Conservation (phyloP, 169 alveolate species). For the Eimeria brunetti region DNA sequence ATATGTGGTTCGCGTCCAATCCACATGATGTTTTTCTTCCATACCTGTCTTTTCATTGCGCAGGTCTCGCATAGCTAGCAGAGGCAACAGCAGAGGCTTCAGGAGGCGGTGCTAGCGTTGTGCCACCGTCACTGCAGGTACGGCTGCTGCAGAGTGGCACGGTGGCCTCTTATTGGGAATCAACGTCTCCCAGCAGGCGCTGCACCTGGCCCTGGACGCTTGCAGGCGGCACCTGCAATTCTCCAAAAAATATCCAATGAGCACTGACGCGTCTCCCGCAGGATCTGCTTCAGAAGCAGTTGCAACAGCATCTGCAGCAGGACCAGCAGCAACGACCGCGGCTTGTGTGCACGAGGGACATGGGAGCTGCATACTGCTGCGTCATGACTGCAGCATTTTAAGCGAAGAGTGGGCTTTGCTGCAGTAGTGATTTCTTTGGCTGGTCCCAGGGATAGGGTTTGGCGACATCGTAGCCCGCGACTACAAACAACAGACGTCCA, state of each 20-base stretch:
- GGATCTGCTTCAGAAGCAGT: neutral
- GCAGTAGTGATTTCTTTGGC: slow-evolving; percentile 37
- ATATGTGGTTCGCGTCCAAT: slow-evolving; percentile 58
- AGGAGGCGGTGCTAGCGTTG: neutral
- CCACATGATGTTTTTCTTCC: neutral
- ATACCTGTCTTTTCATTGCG: neutral
- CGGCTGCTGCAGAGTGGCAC: slow-evolving; percentile 29
- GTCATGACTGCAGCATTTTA: slow-evolving; percentile 43
- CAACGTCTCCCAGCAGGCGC: slow-evolving; percentile 51
- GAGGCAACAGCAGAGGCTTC: neutral
- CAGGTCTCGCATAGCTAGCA: neutral
- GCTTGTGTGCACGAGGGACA: slow-evolving; percentile 20
- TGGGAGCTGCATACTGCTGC: slow-evolving; percentile 27
- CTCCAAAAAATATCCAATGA: neutral
- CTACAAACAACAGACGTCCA: slow-evolving; percentile 47
- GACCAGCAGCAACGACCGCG: slow-evolving; percentile 1
- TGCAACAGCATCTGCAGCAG: neutral
- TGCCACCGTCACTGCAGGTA: slow-evolving; percentile 22
- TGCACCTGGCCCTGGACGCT: slow-evolving; percentile 38
- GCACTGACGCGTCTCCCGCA: neutral
- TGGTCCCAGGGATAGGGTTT: slow-evolving; percentile 53
- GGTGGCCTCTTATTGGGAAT: slow-evolving; percentile 36
- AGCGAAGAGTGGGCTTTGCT: slow-evolving; percentile 49
- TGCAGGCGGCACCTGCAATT: slow-evolving; percentile 25
- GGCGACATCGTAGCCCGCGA: slow-evolving; percentile 53